Evolutionary conservation across 768 basidiomycete genomes (phyloP), one percentile per base, ranked within the genome.

Genomic region (Chlorophyllum brunneum): DNA sequence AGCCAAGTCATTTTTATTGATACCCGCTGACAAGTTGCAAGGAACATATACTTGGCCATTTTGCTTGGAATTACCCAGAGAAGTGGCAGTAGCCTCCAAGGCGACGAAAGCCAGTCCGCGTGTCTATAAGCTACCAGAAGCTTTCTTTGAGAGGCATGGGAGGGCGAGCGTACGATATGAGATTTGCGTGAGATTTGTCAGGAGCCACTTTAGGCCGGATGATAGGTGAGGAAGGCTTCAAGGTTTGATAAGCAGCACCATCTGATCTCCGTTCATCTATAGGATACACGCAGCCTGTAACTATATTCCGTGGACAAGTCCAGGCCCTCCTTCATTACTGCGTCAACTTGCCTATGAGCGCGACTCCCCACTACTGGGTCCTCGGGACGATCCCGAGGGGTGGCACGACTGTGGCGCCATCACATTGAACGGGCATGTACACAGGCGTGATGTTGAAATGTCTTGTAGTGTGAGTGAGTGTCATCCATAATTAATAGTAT

Each of bases 21-120:
- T 48, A 15, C 11, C 20, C 13, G 61, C 41, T 10, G 56, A 61
- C 18, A 71, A 70, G 40, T 66, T 76, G 8, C 54, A 58, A 20
- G 74, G 76, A 5, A 59, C 63, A 29, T 68, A 68, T 51, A 48
- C 57, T 26, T 76, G 70, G 71, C 64, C 68, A 0, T 72, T 73
- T 49, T 65, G 66, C 1, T 56, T 78, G 24, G 56, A 67, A 2
- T 61, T 86, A 5, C 75, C 74, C 3, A 62, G 66, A 51, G 62
- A 70, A 31, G 67, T 73, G 3, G 55, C 63, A 2, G 26, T 69
- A 6, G 48, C 62, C 8, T 36, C 38, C 26, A 55, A 55, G 7
- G 45, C 54, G 22, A 57, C 55, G 27, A 60, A 63, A 7, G 36
- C 27, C 7, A 60, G 57, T 23, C 39, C 48, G 6, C 59, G 63